phyloP scores from a whole-genome alignment of 2,329 filamentous ascomycete genomes.

The Emergomyces africanus region DNA sequence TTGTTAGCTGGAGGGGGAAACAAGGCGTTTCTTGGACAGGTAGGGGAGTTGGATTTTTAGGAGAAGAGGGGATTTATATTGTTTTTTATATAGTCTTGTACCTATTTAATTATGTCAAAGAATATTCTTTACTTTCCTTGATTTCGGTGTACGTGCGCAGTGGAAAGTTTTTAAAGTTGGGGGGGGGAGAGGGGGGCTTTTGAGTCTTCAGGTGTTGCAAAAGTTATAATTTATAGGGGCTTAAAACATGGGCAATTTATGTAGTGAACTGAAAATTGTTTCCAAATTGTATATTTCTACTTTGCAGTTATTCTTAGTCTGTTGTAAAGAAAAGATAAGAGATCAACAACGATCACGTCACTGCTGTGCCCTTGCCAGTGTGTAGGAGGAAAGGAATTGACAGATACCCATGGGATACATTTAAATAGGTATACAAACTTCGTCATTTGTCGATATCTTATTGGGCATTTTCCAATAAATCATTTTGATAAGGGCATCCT shows the following conservation, averaged over 20 bases:
- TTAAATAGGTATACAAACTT: not conserved
- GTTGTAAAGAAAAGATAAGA: not conserved
- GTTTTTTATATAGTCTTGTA: not conserved
- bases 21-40: conserved; percentile 52
- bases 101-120: not conserved
- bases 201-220: too few species aligned
- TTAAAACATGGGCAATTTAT: not conserved
- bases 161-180: not conserved
- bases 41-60: conserved; percentile 34
- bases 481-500: not conserved
- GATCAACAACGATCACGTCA: not conserved
- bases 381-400: not conserved
- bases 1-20: conserved; percentile 53
- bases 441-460: not conserved
- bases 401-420: not conserved
- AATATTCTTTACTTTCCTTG: not conserved
- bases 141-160: not conserved
- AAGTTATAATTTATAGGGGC: too few species aligned
- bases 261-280: not conserved
- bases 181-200: too few species aligned
- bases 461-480: not conserved
- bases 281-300: not conserved
- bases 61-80: not conserved
- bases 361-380: not conserved
- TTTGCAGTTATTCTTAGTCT: not conserved